Base-by-base conservation (phyloP, 352 stramenopile genomes). In the Phytophthora aleatoria region DNA sequence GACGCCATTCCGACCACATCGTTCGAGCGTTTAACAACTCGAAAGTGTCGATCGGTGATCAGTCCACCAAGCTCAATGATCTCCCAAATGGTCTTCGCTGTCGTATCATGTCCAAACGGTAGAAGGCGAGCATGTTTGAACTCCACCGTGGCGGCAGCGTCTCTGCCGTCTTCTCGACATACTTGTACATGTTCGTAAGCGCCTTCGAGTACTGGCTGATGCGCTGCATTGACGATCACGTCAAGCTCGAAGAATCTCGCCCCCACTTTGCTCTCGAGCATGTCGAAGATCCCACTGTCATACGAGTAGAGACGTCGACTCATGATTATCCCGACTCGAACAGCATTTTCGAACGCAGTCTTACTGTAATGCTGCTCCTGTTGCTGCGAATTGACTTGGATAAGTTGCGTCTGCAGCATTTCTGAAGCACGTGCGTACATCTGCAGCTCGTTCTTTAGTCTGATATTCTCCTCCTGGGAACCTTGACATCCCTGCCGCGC, bases 361-460 rank as follows among this genome's bases (percentile, higher is more conserved):
- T 48, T 24, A 26, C 10, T 45, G 7, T 26, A 13, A 8, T 5
- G 2, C 6, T 45, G 39, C 27, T 45, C 39, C 13, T 30, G 42
- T n/a, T 48, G 42, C n/a, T 1, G 7, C 20, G 20, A 12, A 15
- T 58, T 28, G 13, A 45, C 58, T 11, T 13, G n/a, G 15, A 30
- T 13, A 2, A 68, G 5, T 26, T 64, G 57, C 1, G 30, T n/a
- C 30, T 64, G 45, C 10, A 72, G 26, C 33, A 33, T 50, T 20
- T 68, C 39, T 2, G 36, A 53, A n/a, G 26, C 39, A 0, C 15
- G 42, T 28, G 24, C n/a, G 35, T 56, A 53, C 38, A 48, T 9
- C n/a, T 51, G 44, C 2, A 71, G 27, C n/a, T 59, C 5, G 39
- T 28, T 12, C 30, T 65, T 67, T 1, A 71, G 45, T 30, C 42